phyloP scores from a whole-genome alignment of 345 rosid species.

The Balakata baccata region DNA sequence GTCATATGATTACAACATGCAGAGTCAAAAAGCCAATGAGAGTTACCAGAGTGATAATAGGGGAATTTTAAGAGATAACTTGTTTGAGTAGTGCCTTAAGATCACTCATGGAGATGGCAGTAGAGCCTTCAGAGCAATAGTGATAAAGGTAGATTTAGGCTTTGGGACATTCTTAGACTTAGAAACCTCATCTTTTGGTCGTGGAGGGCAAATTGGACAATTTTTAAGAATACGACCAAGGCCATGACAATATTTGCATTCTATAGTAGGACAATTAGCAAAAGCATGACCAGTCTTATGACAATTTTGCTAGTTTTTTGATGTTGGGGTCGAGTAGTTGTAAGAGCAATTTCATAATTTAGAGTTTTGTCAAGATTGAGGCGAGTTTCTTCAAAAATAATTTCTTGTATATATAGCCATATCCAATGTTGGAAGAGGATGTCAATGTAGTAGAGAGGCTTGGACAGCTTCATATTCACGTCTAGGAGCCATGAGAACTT shows the following conservation, averaged over 20 bases:
- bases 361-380: neutral
- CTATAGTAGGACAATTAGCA: neutral
- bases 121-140: neutral
- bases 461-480: no score
- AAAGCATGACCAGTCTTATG: neutral
- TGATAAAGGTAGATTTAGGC: neutral
- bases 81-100: no score
- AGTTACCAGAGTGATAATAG: no score
- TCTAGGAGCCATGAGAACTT: no score
- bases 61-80: no score
- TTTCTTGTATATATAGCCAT: neutral
- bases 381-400: slow-evolving; percentile 2
- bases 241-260: neutral
- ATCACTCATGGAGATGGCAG: no score
- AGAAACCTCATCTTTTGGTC: neutral
- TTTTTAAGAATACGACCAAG: neutral
- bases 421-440: neutral
- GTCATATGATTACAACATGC: no score
- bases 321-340: no score
- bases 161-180: neutral
- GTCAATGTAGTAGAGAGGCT: neutral
- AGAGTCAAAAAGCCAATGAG: no score
- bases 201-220: neutral
- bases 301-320: no score
- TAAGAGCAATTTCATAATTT: neutral